Base-by-base conservation (phyloP, 2,329 filamentous ascomycete species). In the Pseudogymnoascus destructans region DNA sequence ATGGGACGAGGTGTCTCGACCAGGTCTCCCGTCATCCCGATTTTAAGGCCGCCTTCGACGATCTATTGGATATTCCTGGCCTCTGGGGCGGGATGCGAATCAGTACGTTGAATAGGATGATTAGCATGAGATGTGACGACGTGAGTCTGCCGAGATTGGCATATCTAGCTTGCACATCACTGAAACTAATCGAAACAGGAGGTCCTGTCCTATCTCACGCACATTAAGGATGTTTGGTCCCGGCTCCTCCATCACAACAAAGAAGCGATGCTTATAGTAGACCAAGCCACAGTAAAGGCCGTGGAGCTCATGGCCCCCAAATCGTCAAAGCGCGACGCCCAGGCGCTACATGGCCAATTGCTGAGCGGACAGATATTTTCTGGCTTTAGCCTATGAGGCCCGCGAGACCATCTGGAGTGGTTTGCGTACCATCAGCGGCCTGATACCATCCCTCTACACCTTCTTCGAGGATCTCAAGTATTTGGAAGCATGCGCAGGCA, bases 381-480 rank as follows among this genome's bases (percentile, higher is more conserved):
- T n/a, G n/a, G n/a, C n/a, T n/a, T n/a, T n/a, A n/a, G n/a, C n/a
- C n/a, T n/a, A n/a, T n/a, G n/a, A n/a, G n/a, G n/a, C n/a, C n/a
- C n/a, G n/a, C n/a, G n/a, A n/a, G n/a, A n/a, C n/a, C n/a, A n/a
- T n/a, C n/a, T n/a, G n/a, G n/a, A n/a, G n/a, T n/a, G n/a, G n/a
- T n/a, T n/a, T n/a, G n/a, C n/a, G n/a, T n/a, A n/a, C n/a, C n/a
- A n/a, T n/a, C n/a, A n/a, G n/a, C n/a, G n/a, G n/a, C n/a, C n/a
- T n/a, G n/a, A n/a, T n/a, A n/a, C n/a, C n/a, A n/a, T n/a, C n/a
- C n/a, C n/a, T n/a, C n/a, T n/a, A n/a, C n/a, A n/a, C n/a, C n/a
- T n/a, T n/a, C n/a, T n/a, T 73, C 60, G 60, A 70, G 55, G 67
- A 73, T 58, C 59, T 72, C 9, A 68, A 66, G 49, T 72, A 70